Conservation (phyloP, 2,329 filamentous ascomycete species). For the Trichoderma afroharzianum region DNA sequence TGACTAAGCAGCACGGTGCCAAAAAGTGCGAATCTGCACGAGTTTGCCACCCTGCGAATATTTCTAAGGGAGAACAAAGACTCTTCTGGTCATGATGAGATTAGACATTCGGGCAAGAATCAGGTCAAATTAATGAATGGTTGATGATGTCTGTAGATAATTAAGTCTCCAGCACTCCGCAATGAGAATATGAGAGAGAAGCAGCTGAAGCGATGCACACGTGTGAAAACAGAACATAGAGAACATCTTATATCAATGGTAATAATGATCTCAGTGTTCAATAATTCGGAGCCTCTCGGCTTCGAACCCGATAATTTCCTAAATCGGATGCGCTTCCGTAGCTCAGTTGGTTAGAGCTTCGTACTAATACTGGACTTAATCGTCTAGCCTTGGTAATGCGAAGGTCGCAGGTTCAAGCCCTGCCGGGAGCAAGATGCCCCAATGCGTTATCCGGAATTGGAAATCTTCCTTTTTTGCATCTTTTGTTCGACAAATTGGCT, state of each 20-base stretch:
- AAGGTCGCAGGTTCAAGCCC: slow-evolving; percentile 16
- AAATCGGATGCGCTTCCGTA: not conserved
- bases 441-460: not conserved
- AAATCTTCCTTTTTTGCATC: not conserved
- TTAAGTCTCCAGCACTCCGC: not conserved
- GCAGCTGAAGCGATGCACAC: not conserved
- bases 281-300: not conserved
- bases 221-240: not conserved
- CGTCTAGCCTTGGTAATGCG: slow-evolving; percentile 8
- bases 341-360: slow-evolving; percentile 17
- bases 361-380: slow-evolving; percentile 3
- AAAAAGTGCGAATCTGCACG: not conserved
- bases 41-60: not conserved
- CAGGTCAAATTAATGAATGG: not conserved
- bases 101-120: not conserved
- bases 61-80: not conserved
- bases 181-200: not conserved
- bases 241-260: not conserved
- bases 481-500: not conserved
- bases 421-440: slow-evolving; percentile 4
- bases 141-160: not conserved
- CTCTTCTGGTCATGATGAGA: not conserved
- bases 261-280: not conserved
- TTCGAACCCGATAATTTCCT: not conserved
- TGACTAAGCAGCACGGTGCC: not conserved